phyloP scores from a whole-genome alignment of 495 filamentous ascomycete species.

The Parathielavia appendiculata region DNA sequence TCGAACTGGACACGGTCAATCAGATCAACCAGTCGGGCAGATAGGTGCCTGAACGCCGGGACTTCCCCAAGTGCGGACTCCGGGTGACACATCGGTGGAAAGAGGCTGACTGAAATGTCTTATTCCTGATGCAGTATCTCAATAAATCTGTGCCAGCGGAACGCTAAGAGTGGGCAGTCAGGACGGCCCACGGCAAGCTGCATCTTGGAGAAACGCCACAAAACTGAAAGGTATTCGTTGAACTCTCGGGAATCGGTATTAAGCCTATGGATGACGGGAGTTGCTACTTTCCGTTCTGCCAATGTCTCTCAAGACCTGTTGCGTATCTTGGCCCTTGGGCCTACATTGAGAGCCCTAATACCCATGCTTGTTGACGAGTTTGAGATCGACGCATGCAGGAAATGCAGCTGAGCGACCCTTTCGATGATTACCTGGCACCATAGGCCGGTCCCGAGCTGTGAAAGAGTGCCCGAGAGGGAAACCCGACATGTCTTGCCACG shows the following conservation, averaged over 20 bases:
- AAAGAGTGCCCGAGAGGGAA: neutral
- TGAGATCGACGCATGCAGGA: neutral
- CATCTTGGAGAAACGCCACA: no score
- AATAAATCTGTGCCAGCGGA: neutral
- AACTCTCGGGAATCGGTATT: no score
- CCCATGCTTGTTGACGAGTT: neutral
- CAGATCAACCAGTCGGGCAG: neutral
- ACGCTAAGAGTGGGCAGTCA: neutral
- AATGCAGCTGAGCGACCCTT: neutral
- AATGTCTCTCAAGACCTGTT: no score
- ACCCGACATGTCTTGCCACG: no score
- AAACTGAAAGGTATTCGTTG: no score
- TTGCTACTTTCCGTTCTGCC: no score
- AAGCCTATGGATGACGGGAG: no score
- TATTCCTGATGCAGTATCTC: neutral
- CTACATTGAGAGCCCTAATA: no score
- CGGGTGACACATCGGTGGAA: neutral
- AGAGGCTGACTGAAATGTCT: neutral
- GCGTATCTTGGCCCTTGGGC: no score
- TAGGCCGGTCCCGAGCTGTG: neutral
- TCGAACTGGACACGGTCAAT: neutral
- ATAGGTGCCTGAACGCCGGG: slow-evolving; percentile 2
- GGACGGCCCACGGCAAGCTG: no score
- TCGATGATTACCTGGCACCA: neutral
- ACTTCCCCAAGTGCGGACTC: slow-evolving; percentile 12